Evolutionary conservation across 108 stramenopile genomes (phyloP).

Genomic region (Craspedostauros australis): DNA sequence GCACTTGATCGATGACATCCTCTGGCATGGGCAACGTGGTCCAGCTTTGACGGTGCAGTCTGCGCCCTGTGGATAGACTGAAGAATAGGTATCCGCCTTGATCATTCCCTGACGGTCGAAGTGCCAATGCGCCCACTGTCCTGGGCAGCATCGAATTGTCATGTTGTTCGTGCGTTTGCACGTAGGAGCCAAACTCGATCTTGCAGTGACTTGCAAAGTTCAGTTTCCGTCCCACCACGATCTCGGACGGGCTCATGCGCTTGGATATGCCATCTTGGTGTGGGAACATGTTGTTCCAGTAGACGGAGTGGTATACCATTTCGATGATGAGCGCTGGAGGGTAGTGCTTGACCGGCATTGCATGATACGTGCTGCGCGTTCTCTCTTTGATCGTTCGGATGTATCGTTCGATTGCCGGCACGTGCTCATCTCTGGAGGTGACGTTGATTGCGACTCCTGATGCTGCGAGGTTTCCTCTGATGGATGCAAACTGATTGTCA

Average conservation of each 20-base stretch:
- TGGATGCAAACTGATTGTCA: slow-evolving; percentile 28
- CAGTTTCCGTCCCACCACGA: neutral
- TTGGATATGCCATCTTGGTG: slow-evolving; percentile 3
- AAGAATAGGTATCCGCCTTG: slow-evolving; percentile 37
- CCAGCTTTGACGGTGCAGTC: slow-evolving; percentile 11
- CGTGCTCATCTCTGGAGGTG: slow-evolving; percentile 18
- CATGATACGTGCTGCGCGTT: slow-evolving; percentile 4
- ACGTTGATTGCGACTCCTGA: neutral
- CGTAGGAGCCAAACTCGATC: slow-evolving; percentile 30
- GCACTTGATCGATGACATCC: slow-evolving; percentile 13
- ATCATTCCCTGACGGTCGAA: slow-evolving; percentile 24
- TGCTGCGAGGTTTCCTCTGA: neutral
- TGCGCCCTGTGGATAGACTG: slow-evolving; percentile 10
- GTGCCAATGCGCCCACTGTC: slow-evolving; percentile 19
- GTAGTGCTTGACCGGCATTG: slow-evolving; percentile 8
- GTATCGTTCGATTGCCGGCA: slow-evolving; percentile 18
- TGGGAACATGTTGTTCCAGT: slow-evolving; percentile 20
- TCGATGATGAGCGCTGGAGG: slow-evolving; percentile 19
- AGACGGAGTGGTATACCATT: slow-evolving; percentile 6
- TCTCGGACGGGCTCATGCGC: slow-evolving; percentile 16
- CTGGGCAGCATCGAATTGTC: slow-evolving; percentile 14
- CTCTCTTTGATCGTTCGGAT: slow-evolving; percentile 32
- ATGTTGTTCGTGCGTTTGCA: slow-evolving; percentile 27
- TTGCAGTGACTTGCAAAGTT: slow-evolving; percentile 15
- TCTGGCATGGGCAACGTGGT: slow-evolving; percentile 19